Conservation (phyloP, 371 early-diverging fungal genomes). For the Funneliformis caledonium region DNA sequence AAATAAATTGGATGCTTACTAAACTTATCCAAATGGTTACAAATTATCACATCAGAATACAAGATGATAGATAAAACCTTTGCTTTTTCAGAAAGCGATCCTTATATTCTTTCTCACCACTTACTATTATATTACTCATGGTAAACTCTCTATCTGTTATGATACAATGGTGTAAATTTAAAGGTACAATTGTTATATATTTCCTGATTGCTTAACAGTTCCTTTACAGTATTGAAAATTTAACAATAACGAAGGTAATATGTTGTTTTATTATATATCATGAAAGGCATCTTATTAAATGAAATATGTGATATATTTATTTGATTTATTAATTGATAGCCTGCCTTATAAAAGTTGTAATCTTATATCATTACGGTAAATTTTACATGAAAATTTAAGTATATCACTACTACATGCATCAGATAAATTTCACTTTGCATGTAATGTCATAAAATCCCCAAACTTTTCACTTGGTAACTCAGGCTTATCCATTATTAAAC, state of each 20-base stretch:
- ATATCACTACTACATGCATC: neutral
- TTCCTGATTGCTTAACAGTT: no score
- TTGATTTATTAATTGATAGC: neutral
- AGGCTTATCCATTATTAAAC: no score
- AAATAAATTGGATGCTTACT: conserved; percentile 23
- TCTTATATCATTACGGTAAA: neutral
- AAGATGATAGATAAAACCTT: conserved; percentile 1
- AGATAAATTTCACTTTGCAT: neutral
- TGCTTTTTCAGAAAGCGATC: neutral
- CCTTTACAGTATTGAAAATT: neutral
- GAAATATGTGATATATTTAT: neutral
- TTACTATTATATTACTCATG: neutral
- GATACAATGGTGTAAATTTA: no score
- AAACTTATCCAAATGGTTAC: conserved; percentile 2
- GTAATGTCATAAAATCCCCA: neutral
- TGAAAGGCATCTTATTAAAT: neutral
- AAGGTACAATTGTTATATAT: no score
- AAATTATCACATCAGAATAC: conserved; percentile 2
- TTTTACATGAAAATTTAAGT: neutral
- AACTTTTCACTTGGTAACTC: neutral
- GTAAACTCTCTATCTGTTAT: no score
- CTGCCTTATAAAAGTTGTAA: neutral
- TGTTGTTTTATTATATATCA: neutral
- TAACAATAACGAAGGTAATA: neutral
- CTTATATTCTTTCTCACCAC: neutral